A percentile compares a stretch with the other conserved stretches of the same genome.
phyloP scores from a whole-genome alignment of 2,329 filamentous ascomycete genomes.

The Aureobasidium uvarum region DNA sequence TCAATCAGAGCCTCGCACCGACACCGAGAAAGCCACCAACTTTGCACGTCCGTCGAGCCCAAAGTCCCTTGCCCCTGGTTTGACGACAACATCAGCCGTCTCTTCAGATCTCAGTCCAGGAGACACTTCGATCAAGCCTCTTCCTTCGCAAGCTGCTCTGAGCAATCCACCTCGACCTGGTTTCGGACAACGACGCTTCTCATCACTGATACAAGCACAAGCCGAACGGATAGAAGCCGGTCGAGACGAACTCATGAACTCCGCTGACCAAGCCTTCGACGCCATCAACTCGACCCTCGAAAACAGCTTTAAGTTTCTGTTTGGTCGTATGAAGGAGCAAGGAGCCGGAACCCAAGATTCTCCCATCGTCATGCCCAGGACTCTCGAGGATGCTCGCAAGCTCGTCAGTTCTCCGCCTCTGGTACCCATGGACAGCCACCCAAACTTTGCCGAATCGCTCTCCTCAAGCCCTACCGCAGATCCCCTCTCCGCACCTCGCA shows the following conservation, averaged over 20 bases:
- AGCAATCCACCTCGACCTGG: constrained; percentile 40
- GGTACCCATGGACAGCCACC: constrained; percentile 33
- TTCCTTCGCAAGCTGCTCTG: constrained; percentile 32
- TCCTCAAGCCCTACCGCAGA: constrained; percentile 30
- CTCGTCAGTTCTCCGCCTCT: constrained; percentile 70
- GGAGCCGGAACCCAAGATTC: constrained; percentile 42
- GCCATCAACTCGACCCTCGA: constrained; percentile 87
- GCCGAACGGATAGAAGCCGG: constrained; percentile 81
- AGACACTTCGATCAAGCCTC: constrained; percentile 32
- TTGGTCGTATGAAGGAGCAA: constrained; percentile 80
- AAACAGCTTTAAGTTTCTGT: constrained; percentile 88
- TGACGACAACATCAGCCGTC: constrained; percentile 31
- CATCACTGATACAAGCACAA: constrained; percentile 81
- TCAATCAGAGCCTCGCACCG: constrained; percentile 30
- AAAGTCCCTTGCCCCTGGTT: constrained; percentile 39
- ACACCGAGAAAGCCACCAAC: background rate
- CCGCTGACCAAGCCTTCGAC: constrained; percentile 88
- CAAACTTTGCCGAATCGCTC: constrained; percentile 1
- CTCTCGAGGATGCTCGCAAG: constrained; percentile 86
- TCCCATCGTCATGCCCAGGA: constrained; percentile 67
- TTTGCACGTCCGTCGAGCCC: constrained; percentile 42
- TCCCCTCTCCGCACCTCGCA: constrained; percentile 31
- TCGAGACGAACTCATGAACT: constrained; percentile 63
- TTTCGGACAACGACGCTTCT: constrained; percentile 72
- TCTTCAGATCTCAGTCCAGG: constrained; percentile 19